A percentile compares a stretch with the other conserved stretches of the same genome.
These are phyloP conservation scores for Ambispora gerdemannii DNA, from an alignment of 192 early-diverging fungal genomes.

Conservation along the genomic window DNA sequence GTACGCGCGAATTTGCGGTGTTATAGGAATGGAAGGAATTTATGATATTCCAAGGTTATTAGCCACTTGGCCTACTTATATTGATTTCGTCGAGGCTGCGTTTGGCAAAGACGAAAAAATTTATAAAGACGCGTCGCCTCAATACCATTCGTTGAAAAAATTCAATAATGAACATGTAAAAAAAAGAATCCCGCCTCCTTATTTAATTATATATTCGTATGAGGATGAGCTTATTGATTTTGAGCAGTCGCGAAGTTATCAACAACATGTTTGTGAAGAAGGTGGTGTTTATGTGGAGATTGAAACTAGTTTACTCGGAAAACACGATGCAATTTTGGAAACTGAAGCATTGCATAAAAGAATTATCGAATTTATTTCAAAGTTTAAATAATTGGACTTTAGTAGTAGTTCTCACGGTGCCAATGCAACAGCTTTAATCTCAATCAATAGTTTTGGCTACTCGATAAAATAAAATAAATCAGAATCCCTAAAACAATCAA, in stretches of 20 bases:
- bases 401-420: conserved; percentile 34
- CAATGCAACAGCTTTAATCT: conserved; percentile 61
- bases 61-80: conserved; percentile 60
- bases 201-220: conserved; percentile 63
- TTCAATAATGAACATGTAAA: too few relatives aligned
- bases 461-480: not conserved
- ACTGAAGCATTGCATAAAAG: conserved; percentile 32
- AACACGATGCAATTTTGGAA: conserved; percentile 39
- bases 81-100: conserved; percentile 68
- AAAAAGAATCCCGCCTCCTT: conserved; percentile 33
- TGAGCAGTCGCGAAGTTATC: conserved; percentile 51
- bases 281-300: conserved; percentile 25
- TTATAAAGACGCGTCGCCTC: conserved; percentile 49
- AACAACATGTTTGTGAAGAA: conserved; percentile 33
- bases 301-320: conserved; percentile 33
- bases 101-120: conserved; percentile 52
- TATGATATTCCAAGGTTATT: conserved; percentile 74
- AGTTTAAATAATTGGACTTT: too few relatives aligned
- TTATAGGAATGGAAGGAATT: conserved; percentile 79
- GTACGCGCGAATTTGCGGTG: conserved; percentile 47
- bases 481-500: not conserved
- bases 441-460: conserved; percentile 60
- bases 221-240: conserved; percentile 69
- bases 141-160: conserved; percentile 29
- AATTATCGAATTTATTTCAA: conserved; percentile 36